Percentiles rank a stretch among this genome's conserved stretches.
Conservation (phyloP, 495 filamentous ascomycete genomes). For the Daldinia bambusicola region DNA sequence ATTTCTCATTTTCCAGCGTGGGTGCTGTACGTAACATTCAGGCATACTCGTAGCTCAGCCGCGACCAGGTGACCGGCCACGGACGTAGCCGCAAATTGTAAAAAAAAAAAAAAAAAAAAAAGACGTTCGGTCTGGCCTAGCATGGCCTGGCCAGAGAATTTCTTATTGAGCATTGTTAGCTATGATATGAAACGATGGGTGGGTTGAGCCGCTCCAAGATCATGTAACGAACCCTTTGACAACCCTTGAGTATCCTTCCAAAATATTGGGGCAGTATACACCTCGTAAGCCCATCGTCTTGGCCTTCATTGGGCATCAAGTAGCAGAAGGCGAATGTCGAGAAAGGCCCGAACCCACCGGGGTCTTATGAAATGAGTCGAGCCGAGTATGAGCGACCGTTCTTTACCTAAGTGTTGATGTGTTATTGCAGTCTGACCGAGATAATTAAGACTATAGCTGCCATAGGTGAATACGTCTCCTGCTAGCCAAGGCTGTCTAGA, state of each 20-base stretch:
- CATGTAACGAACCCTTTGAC: slow-evolving; percentile 16
- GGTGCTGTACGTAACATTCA: slow-evolving; percentile 26
- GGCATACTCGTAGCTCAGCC: slow-evolving; percentile 1
- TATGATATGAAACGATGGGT: slow-evolving; percentile 20
- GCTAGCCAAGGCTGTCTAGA: slow-evolving; percentile 27
- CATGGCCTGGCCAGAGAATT: not conserved
- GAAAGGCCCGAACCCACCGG: not conserved
- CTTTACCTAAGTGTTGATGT: slow-evolving; percentile 13
- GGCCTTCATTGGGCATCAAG: slow-evolving; percentile 34
- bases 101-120: not conserved
- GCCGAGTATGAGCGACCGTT: slow-evolving; percentile 16
- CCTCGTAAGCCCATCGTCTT: slow-evolving; percentile 17
- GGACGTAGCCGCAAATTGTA: slow-evolving; percentile 26
- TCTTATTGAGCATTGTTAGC: not conserved
- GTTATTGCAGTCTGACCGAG: slow-evolving; percentile 15
- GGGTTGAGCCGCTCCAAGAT: slow-evolving; percentile 6
- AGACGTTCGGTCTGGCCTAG: not conserved
- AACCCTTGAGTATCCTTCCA: slow-evolving; percentile 4
- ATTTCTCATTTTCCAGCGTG: slow-evolving; percentile 27
- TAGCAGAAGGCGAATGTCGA: slow-evolving; percentile 20
- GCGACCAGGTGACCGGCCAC: slow-evolving; percentile 22
- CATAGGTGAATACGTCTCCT: slow-evolving; percentile 18
- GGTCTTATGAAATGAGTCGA: not conserved
- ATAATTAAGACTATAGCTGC: slow-evolving; percentile 6
- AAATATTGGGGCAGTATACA: not conserved